phyloP scores from a whole-genome alignment of 805 yeast species.

The Kluyveromyces nonfermentans region DNA sequence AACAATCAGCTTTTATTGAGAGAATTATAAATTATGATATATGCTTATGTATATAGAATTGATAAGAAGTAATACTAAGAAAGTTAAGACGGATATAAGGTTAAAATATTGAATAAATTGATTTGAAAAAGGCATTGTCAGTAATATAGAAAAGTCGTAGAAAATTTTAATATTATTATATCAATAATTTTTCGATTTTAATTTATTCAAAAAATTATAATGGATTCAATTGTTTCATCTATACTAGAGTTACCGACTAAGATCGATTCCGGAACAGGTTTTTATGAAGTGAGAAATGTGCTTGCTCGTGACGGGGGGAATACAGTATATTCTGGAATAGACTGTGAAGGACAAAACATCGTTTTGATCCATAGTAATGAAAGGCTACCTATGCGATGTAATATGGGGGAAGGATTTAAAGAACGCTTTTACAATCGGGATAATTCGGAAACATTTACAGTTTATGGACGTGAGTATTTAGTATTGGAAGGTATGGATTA shows the following conservation, averaged over 20 bases:
- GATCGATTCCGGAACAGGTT: not conserved
- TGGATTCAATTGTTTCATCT: not conserved
- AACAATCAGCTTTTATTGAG: too few species aligned
- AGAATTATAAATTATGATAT: not conserved
- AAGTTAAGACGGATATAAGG: too few species aligned
- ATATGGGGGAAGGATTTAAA: not conserved
- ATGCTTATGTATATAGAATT: not conserved
- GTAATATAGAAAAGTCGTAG: too few species aligned
- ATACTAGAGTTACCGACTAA: not conserved
- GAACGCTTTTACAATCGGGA: not conserved
- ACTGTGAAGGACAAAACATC: not conserved
- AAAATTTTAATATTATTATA: too few species aligned
- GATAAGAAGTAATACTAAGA: too few species aligned
- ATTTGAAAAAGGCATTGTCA: too few species aligned
- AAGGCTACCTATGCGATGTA: not conserved
- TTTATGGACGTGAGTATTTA: slow-evolving; percentile 1
- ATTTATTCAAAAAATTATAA: too few species aligned
- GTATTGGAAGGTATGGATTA: not conserved
- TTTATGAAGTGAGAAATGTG: not conserved
- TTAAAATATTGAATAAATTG: too few species aligned
- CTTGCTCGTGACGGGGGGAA: not conserved
- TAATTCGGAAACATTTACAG: not conserved
- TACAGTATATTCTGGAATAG: not conserved
- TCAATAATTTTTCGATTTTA: too few species aligned
- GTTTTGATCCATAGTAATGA: not conserved